Conservation (phyloP, 1,284 basidiomycete species). For the Stygiomarasmius scandens region DNA sequence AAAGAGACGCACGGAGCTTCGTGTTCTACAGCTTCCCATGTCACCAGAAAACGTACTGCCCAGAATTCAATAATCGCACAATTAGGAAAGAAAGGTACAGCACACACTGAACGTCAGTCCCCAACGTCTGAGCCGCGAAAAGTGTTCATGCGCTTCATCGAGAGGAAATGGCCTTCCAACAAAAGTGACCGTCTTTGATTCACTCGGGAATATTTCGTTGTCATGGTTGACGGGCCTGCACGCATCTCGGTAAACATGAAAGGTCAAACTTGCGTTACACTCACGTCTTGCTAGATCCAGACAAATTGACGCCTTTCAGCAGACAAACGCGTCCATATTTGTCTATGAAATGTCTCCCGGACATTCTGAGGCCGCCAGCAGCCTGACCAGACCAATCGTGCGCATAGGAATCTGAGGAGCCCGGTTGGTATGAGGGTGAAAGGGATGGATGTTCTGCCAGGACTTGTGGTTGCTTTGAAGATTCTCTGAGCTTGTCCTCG, state of each 20-base stretch:
- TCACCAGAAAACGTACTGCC: constrained; percentile 84
- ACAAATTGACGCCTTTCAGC: constrained; percentile 81
- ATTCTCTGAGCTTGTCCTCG: constrained; percentile 4
- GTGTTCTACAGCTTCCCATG: constrained; percentile 97
- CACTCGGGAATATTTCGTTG: constrained; percentile 63
- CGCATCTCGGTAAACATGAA: not conserved
- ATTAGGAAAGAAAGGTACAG: not conserved
- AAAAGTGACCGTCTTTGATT: constrained; percentile 70
- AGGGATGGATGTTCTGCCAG: constrained; percentile 45
- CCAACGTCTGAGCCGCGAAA: constrained; percentile 80
- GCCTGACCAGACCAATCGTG: constrained; percentile 71
- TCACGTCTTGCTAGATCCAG: constrained; percentile 82
- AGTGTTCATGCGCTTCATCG: constrained; percentile 81
- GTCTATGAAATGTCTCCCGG: constrained; percentile 81
- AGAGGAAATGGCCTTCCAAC: constrained; percentile 84
- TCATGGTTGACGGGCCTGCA: constrained; percentile 65
- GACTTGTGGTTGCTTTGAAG: too few relatives aligned
- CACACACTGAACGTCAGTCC: constrained; percentile 81
- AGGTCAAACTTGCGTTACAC: too few relatives aligned
- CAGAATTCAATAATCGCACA: not conserved
- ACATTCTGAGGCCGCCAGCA: constrained; percentile 62
- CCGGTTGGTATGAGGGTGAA: constrained; percentile 43
- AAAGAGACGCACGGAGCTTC: constrained; percentile 73
- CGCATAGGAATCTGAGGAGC: constrained; percentile 55
- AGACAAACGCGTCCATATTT: constrained; percentile 74